Evolutionary conservation across 306 rosid genomes (phyloP).

Genomic region (Prunus davidiana): DNA sequence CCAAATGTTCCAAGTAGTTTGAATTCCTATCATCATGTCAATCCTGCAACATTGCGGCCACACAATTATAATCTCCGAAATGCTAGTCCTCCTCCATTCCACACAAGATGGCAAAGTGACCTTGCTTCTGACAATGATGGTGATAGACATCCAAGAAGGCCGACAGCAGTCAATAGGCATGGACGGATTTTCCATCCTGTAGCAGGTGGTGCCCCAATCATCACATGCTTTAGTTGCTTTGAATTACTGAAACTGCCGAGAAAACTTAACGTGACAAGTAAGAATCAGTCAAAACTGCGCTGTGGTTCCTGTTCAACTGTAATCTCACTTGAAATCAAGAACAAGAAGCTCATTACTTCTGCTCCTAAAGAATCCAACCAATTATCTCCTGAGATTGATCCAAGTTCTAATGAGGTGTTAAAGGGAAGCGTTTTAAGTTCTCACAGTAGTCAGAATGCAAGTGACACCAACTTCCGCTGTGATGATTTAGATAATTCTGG

Average conservation of each 20-base stretch:
- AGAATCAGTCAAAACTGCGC: slow-evolving; percentile 29
- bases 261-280: slow-evolving; percentile 22
- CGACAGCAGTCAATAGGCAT: slow-evolving; percentile 9
- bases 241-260: slow-evolving; percentile 46
- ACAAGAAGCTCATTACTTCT: slow-evolving; percentile 33
- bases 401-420: slow-evolving; percentile 18
- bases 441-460: slow-evolving; percentile 2
- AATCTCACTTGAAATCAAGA: slow-evolving; percentile 27
- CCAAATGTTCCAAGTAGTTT: slow-evolving; percentile 23
- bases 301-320: slow-evolving; percentile 54
- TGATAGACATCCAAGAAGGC: slow-evolving; percentile 17
- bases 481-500: slow-evolving; percentile 30
- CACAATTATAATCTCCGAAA: slow-evolving; percentile 4
- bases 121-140: slow-evolving; percentile 27
- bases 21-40: slow-evolving; percentile 16
- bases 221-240: slow-evolving; percentile 41
- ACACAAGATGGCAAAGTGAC: slow-evolving; percentile 27
- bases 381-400: slow-evolving; percentile 13
- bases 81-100: slow-evolving; percentile 12
- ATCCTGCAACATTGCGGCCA: slow-evolving; percentile 12
- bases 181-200: slow-evolving; percentile 26
- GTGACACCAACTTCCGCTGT: slow-evolving; percentile 16
- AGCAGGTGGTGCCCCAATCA: slow-evolving; percentile 49
- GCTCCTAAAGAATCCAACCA: slow-evolving; percentile 23
- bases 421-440: slow-evolving; percentile 11